Evolutionary conservation across 192 early-diverging fungal species (phyloP), one percentile per base, ranked within the genome.

Genomic region (Obelidium mucronatum): DNA sequence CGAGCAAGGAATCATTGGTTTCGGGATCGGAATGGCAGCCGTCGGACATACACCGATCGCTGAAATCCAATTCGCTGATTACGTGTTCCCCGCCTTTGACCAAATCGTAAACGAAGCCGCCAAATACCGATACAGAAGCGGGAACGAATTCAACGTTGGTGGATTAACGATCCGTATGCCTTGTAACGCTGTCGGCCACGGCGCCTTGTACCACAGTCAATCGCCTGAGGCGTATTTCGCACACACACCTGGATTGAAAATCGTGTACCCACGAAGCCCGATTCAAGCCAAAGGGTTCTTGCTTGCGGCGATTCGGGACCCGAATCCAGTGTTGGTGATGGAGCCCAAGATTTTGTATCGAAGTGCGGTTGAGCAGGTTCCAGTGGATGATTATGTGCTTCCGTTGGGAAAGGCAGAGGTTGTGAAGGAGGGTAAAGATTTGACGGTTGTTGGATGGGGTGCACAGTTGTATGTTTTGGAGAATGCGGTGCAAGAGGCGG

Each of bases 61-160:
- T 33, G 97, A 98, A 81, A 97, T 98, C 34, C 97, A 98, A 84
- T 98, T 98, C 84, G 97, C 95, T 3, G 97, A 99, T 84, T 99
- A 99, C 75, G 95, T 99, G 17, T 97, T 94, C 81, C 97, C 97
- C 3, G 97, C 96, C 8, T 99, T 97, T 78, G 97, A 99, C 83
- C 97, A 98, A 90, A 78, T 99, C 37, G 96, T 96, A 6, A 99
- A 98, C 80, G 97, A 98, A 80, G 97, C 97, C 11, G 94, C 96
- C 34, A 98, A 98, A 84, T 98, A 92, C 82, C 90, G 97, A 52
- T 98, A 98, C 87, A 88, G 97, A 28, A 94, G 94, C 5, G 97
- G 97, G n/a, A 91, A 92, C 70, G 83, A 91, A 77, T 98, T 97
- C 80, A 85, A 96, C 79, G 91, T 90, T 54, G 97, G 94, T 34